Conservation (phyloP, 257 asterid genomes). For the Nemophila menziesii region DNA sequence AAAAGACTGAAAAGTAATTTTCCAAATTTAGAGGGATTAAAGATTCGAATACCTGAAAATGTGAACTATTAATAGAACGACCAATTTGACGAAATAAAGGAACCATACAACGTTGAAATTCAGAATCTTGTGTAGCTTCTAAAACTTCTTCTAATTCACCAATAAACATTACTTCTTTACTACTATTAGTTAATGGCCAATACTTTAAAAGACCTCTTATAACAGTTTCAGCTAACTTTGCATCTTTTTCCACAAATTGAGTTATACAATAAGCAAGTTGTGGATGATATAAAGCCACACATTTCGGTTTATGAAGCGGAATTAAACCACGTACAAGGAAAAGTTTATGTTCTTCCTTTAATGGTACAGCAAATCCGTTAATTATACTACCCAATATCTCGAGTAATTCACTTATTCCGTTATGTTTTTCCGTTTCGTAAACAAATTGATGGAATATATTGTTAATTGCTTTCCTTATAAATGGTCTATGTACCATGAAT, state of each 20-base stretch:
- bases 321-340: constrained; percentile 28
- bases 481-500: constrained; percentile 56
- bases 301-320: constrained; percentile 38
- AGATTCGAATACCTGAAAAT: constrained; percentile 40
- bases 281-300: constrained; percentile 23
- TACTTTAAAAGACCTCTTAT: constrained; percentile 32
- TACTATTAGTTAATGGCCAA: constrained; percentile 34
- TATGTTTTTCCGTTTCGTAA: constrained; percentile 49
- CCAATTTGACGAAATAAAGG: constrained; percentile 29
- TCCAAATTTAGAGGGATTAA: too few species aligned
- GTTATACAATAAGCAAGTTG: constrained; percentile 28
- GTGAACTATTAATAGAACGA: constrained; percentile 30
- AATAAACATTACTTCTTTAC: constrained; percentile 33
- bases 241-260: constrained; percentile 31
- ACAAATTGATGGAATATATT: constrained; percentile 41
- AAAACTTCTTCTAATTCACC: constrained; percentile 37
- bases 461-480: constrained; percentile 49
- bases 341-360: constrained; percentile 38
- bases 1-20: too few species aligned
- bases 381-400: constrained; percentile 35
- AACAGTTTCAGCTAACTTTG: constrained; percentile 24
- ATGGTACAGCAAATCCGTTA: constrained; percentile 33
- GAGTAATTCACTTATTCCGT: constrained; percentile 29
- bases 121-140: constrained; percentile 29
- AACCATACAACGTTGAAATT: constrained; percentile 30